These are phyloP conservation scores for Micractinium conductrix DNA, from an alignment of 139 green algal species.

Conservation along the genomic window DNA sequence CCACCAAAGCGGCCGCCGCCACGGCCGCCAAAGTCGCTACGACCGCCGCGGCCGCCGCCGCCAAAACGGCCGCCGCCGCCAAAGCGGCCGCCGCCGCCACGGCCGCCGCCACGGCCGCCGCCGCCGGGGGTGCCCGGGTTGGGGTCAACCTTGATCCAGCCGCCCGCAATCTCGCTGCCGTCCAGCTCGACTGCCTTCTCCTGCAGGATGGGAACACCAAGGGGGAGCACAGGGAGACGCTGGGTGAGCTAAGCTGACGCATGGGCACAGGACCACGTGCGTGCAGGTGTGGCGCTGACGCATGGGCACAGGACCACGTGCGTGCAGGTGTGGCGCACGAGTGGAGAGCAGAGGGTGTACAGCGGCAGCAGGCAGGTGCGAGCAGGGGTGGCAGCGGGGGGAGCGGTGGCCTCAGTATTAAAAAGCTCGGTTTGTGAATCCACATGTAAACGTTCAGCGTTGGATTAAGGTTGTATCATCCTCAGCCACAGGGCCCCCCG, in stretches of 20 bases:
- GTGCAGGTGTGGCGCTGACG: too few species aligned
- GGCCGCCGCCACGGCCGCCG: slow-evolving; percentile 42
- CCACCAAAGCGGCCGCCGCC: slow-evolving; percentile 45
- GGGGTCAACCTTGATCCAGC: slow-evolving; percentile 64
- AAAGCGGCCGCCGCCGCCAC: slow-evolving; percentile 32
- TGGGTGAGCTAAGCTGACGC: too few species aligned
- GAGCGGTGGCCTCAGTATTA: slow-evolving; percentile 31
- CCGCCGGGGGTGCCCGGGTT: slow-evolving; percentile 32
- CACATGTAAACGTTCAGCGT: slow-evolving; percentile 32
- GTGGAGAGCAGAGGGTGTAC: too few species aligned
- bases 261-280: too few species aligned
- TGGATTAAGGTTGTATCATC: slow-evolving; percentile 38
- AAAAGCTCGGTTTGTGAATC: slow-evolving; percentile 40
- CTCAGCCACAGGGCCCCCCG: neutral
- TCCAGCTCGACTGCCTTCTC: slow-evolving; percentile 63
- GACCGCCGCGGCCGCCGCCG: slow-evolving; percentile 49
- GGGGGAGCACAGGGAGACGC: neutral
- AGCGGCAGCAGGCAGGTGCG: neutral
- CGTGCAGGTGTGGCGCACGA: too few species aligned
- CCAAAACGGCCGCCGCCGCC: slow-evolving; percentile 44
- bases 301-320: too few species aligned
- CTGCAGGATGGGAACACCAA: neutral
- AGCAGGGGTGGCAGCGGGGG: neutral
- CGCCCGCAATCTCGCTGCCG: slow-evolving; percentile 65
- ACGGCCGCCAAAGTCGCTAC: slow-evolving; percentile 43